Base-by-base conservation (phyloP, 139 green algal genomes). In the Nannochloris sp. region DNA sequence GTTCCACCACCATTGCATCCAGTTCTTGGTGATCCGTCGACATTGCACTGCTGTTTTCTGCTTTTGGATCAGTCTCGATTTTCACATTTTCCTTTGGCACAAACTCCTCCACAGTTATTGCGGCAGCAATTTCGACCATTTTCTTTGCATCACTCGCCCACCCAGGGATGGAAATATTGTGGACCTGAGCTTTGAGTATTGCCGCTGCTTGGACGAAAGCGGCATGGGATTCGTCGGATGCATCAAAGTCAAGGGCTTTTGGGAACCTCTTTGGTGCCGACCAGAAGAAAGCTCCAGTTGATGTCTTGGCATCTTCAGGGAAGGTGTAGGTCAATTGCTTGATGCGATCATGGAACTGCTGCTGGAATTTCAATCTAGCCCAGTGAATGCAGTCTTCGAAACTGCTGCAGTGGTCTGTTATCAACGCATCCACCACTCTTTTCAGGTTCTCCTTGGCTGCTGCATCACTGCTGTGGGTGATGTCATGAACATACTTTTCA, bases 11-110 rank as follows among this genome's bases (percentile, higher is more conserved):
- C 2, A 90, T 62, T 1, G 51, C 40, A 20, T 91, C 81, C 57
- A 84, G 79, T n/a, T 71, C 70, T 55, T 55, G 59, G 5, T 76
- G 63, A 37, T 85, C 79, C 30, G 26, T 49, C 10, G 53, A 20
- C 11, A 50, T 44, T 26, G 55, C 28, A 36, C 5, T 44, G 5
- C 20, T 61, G 9, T n/a, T 48, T 3, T 67, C 81, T 23, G 83
- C 87, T 72, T 96, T 98, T 51, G 95, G 91, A 69, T 99, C 93
- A 36, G 93, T 98, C 79, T 98, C 93, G 49, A 98, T 98, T 60
- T 89, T 87, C 23, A 98, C 88, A 17, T 87, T 89, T 53, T 82
- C 73, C 62, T 85, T 87, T 36, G 92, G 87, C 66, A 70, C 50
- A 70, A 98, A 98, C 17, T 73, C 48, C 2, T 75, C 68, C 26